Conservation (phyloP, 2,329 filamentous ascomycete genomes). For the Scedosporium aurantiacum region DNA sequence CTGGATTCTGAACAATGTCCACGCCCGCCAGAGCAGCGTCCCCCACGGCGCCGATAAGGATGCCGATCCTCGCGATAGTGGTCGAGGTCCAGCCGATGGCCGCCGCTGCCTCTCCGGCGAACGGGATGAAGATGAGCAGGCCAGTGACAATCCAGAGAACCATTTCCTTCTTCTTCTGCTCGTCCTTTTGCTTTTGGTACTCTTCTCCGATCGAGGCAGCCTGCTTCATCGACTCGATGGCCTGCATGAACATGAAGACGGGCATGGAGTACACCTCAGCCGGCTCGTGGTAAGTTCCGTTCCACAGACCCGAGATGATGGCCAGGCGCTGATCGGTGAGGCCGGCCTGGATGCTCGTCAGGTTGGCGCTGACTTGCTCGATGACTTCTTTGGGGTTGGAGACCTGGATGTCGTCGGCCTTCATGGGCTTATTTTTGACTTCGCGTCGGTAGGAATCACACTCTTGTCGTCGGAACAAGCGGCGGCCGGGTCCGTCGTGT, state of each 20-base stretch:
- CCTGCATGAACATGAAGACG: neutral
- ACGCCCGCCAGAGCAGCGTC: neutral
- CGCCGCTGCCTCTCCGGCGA: neutral
- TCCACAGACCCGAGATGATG: neutral
- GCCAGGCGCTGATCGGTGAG: neutral
- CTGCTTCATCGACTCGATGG: neutral
- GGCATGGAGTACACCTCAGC: neutral
- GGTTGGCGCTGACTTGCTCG: neutral
- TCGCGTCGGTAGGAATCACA: neutral
- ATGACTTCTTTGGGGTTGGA: neutral
- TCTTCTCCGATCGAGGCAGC: neutral
- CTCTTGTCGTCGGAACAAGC: neutral
- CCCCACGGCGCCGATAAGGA: neutral
- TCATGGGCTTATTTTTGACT: neutral
- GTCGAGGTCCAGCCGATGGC: neutral
- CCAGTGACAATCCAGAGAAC: neutral
- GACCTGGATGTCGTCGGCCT: neutral
- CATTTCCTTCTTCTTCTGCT: neutral
- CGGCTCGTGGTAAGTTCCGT: neutral
- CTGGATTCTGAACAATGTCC: neutral
- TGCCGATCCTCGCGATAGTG: neutral
- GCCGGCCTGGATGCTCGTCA: neutral
- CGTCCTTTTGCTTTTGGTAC: neutral
- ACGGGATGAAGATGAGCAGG: neutral
- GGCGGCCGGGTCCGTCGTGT: neutral